Percentiles rank a stretch among this genome's conserved stretches.
Conservation (phyloP, 2,329 filamentous ascomycete genomes). For the Cadophora luteo-olivacea region DNA sequence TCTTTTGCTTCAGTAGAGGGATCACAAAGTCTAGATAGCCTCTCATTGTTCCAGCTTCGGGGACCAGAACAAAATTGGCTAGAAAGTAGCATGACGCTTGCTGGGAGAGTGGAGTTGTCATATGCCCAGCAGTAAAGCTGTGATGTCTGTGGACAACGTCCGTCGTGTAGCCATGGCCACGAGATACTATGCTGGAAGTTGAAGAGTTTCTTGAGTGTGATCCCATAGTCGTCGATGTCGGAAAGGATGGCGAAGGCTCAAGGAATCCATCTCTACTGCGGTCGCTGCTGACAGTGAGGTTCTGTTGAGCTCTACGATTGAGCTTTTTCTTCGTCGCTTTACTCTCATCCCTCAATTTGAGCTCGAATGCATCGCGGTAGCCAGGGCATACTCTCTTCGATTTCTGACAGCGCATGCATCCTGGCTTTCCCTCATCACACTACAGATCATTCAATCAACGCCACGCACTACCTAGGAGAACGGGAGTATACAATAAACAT, state of each 20-base stretch:
- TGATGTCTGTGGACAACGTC: slow-evolving; percentile 46
- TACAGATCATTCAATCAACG: slow-evolving; percentile 41
- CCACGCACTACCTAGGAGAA: not conserved
- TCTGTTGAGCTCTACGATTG: slow-evolving; percentile 54
- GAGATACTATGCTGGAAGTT: slow-evolving; percentile 20
- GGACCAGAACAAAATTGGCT: slow-evolving; percentile 64
- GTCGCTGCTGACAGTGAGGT: slow-evolving; percentile 15
- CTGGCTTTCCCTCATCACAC: slow-evolving; percentile 71
- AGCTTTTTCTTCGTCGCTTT: slow-evolving; percentile 68
- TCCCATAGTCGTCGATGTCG: not conserved
- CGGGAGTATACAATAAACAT: not conserved
- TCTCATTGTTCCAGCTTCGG: slow-evolving; percentile 55
- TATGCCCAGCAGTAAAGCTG: slow-evolving; percentile 44
- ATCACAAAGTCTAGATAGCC: slow-evolving; percentile 66
- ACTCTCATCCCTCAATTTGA: slow-evolving; percentile 73
- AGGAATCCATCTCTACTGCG: slow-evolving; percentile 3
- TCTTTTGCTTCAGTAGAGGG: slow-evolving; percentile 56
- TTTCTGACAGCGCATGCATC: slow-evolving; percentile 68
- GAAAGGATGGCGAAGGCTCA: not conserved
- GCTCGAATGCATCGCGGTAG: slow-evolving; percentile 65
- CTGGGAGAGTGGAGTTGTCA: slow-evolving; percentile 57
- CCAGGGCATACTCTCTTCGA: slow-evolving; percentile 68
- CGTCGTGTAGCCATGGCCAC: not conserved
- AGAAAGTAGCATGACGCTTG: slow-evolving; percentile 65
- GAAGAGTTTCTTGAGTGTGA: slow-evolving; percentile 26